phyloP scores from a whole-genome alignment of 768 basidiomycete genomes.

The Neoboletus subvelutipes region DNA sequence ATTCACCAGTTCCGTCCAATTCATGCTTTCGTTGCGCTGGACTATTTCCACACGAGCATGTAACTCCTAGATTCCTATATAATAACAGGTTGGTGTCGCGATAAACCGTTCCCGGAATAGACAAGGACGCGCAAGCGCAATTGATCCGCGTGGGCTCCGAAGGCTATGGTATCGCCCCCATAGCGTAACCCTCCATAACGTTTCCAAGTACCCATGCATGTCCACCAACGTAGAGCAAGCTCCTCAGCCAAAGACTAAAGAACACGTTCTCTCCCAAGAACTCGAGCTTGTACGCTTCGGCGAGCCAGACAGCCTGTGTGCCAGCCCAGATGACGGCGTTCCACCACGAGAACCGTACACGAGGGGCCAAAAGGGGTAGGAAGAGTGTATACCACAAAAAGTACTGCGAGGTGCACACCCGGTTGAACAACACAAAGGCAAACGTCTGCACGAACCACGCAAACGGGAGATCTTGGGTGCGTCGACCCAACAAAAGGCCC shows the following conservation, averaged over 20 bases:
- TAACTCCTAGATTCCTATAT: slow-evolving; percentile 25
- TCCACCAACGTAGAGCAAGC: slow-evolving; percentile 69
- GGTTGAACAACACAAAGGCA: slow-evolving; percentile 93
- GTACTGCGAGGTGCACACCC: slow-evolving; percentile 98
- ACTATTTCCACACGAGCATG: slow-evolving; percentile 10
- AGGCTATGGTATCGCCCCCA: neutral
- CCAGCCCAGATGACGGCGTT: slow-evolving; percentile 66
- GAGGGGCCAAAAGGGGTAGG: slow-evolving; percentile 77
- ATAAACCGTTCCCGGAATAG: neutral
- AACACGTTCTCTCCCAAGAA: slow-evolving; percentile 79
- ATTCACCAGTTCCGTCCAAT: slow-evolving; percentile 8
- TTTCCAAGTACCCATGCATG: slow-evolving; percentile 79
- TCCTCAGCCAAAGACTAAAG: slow-evolving; percentile 71
- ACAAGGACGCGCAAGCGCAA: neutral
- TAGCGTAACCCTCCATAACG: slow-evolving; percentile 52
- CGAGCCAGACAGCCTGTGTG: slow-evolving; percentile 85
- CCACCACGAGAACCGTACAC: slow-evolving; percentile 49
- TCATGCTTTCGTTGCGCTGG: slow-evolving; percentile 18
- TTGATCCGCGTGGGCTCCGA: neutral
- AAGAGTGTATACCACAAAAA: slow-evolving; percentile 96
- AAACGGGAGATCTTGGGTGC: slow-evolving; percentile 62
- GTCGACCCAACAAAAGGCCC: slow-evolving; percentile 69
- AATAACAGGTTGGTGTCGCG: slow-evolving; percentile 1
- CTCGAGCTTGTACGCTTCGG: slow-evolving; percentile 88
- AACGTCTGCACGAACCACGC: slow-evolving; percentile 92